These are phyloP conservation scores for Pluteus cervinus DNA, from an alignment of 768 basidiomycete genomes.

Conservation along the genomic window DNA sequence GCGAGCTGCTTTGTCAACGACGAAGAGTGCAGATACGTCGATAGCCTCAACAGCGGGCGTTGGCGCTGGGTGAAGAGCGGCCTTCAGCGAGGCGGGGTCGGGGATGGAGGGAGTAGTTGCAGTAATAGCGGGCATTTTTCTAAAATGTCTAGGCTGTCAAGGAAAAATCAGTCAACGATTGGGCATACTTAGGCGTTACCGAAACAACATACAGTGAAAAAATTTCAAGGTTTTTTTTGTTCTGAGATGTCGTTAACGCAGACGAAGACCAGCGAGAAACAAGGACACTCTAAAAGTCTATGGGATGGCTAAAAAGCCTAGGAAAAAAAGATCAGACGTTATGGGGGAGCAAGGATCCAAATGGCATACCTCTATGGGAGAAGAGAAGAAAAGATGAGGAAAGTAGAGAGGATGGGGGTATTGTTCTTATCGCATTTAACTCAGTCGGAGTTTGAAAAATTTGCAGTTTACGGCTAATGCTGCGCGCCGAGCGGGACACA, in stretches of 20 bases:
- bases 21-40: constrained; percentile 74
- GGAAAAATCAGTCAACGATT: constrained; percentile 10
- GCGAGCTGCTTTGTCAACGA: constrained; percentile 79
- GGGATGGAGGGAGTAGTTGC: constrained; percentile 54
- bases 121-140: constrained; percentile 74
- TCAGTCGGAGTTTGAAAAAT: constrained; percentile 36
- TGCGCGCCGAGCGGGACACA: constrained; percentile 11
- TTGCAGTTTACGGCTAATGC: constrained; percentile 18
- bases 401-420: constrained; percentile 30
- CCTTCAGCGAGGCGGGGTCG: constrained; percentile 69
- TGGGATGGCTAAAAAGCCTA: constrained; percentile 33
- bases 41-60: constrained; percentile 54
- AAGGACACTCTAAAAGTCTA: constrained; percentile 61
- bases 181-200: too few relatives aligned
- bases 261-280: constrained; percentile 51
- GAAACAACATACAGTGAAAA: too few relatives aligned
- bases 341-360: constrained; percentile 2
- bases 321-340: constrained; percentile 6
- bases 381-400: constrained; percentile 25
- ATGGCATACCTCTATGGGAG: constrained; percentile 33
- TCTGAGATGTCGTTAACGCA: constrained; percentile 33
- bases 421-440: constrained; percentile 27
- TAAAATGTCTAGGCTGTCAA: constrained; percentile 43
- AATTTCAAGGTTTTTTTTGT: constrained; percentile 30
- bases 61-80: constrained; percentile 30